These are phyloP conservation scores for Colletotrichum scovillei DNA, from an alignment of 2,329 filamentous ascomycete genomes.

Conservation along the genomic window DNA sequence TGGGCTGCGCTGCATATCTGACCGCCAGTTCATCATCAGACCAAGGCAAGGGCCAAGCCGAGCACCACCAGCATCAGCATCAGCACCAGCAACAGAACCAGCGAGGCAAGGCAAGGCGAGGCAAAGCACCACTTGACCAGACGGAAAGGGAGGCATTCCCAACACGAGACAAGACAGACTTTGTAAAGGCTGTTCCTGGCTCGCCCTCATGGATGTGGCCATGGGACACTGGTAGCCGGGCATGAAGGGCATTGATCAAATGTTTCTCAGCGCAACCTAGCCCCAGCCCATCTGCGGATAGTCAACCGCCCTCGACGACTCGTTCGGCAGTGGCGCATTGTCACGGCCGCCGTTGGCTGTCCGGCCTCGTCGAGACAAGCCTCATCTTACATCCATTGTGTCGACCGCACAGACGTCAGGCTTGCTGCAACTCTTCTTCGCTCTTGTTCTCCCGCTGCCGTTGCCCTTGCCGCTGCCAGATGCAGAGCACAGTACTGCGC, in stretches of 20 bases:
- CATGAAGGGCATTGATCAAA: conserved; percentile 35
- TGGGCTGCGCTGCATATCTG: conserved; percentile 49
- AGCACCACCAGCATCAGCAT: conserved; percentile 15
- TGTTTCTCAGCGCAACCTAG: conserved; percentile 24
- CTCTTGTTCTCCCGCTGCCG: conserved; percentile 27
- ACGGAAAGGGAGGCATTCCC: conserved; percentile 8
- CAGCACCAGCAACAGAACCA: conserved; percentile 29
- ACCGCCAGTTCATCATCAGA: conserved; percentile 61
- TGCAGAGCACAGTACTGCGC: conserved; percentile 28
- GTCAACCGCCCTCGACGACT: conserved; percentile 25
- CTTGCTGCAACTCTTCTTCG: conserved; percentile 25
- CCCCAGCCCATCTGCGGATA: conserved; percentile 12
- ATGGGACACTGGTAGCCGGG: background rate
- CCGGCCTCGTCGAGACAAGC: conserved; percentile 39
- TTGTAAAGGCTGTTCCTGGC: conserved; percentile 13
- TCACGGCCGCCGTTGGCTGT: conserved; percentile 36
- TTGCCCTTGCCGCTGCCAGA: conserved; percentile 27
- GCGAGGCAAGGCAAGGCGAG: background rate
- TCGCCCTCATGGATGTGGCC: conserved; percentile 4
- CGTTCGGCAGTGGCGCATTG: conserved; percentile 34
- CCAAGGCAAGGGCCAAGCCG: conserved; percentile 25
- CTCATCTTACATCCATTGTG: conserved; percentile 42
- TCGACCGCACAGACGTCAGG: conserved; percentile 36
- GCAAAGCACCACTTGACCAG: background rate
- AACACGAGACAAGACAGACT: conserved; percentile 15